Base-by-base conservation (phyloP, 2,329 filamentous ascomycete species). In the Shiraia sp. region DNA sequence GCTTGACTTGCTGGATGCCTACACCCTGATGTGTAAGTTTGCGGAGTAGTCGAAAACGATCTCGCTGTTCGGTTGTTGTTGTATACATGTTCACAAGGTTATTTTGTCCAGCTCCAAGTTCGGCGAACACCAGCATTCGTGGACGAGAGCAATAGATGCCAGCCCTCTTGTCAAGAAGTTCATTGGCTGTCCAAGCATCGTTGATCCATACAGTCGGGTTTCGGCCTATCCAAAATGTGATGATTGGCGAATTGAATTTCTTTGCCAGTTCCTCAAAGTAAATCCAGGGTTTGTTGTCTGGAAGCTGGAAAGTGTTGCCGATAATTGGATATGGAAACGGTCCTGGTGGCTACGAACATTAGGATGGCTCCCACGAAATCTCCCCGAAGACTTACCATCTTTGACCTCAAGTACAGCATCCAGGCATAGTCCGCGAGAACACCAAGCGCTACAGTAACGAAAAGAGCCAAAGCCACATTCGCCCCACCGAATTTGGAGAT, bases 241-340 rank as follows among this genome's bases (percentile, higher is more conserved):
- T 75, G 6, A 81, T 53, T 0, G 77, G 74, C 0, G 73, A 68
- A 4, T 75, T 61, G 53, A 79, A 76, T 32, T 66, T 55, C 49
- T 77, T 75, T 3, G 79, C 77, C 0, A 81, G 61, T 49, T 76
- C 57, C 39, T 82, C 77, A 49, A 82, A 80, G 59, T 77, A 78
- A 16, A 81, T 71, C 79, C 79, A 82, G 2, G 79, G 79, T 53
- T 81, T 80, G 40, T 68, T 71, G 16, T 76, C 70, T 1, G 79
- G 79, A 3, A 82, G 69, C 46, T 74, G 73, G 41, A 77, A 79
- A 0, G 78, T 81, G 53, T 80, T 82, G 24, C 79, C 79, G 3
- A 81, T 65, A 23, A 82, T 71, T 4, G 79, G 79, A 47, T 70
- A 71, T 2, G 79, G 79, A 3, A 79, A 70, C 1, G 79, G 79